Evolutionary conservation across 257 asterid species (phyloP).

Genomic region (Craterostigma plantagineum): DNA sequence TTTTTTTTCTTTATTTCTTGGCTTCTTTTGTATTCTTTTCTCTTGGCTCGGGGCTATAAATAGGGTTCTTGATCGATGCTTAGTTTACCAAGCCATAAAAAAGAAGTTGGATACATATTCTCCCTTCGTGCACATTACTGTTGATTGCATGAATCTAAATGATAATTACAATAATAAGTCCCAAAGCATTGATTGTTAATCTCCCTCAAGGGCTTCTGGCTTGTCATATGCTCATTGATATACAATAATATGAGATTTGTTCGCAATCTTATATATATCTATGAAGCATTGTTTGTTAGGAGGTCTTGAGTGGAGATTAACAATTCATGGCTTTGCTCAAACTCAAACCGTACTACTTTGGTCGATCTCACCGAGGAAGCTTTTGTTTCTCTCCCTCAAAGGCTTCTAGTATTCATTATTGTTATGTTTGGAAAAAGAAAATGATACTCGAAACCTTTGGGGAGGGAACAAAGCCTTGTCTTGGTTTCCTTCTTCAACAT

Average conservation of each 20-base stretch:
- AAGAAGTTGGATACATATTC: constrained; percentile 6
- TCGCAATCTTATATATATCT: too few species aligned
- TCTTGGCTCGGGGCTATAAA: too few species aligned
- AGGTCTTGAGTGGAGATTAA: constrained; percentile 29
- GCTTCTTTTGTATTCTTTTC: too few species aligned
- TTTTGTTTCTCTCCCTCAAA: constrained; percentile 48
- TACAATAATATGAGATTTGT: background rate
- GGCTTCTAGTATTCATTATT: constrained; percentile 25
- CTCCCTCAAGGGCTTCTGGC: constrained; percentile 71
- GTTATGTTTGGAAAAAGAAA: constrained; percentile 4
- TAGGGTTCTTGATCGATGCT: too few species aligned
- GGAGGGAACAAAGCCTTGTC: constrained; percentile 20
- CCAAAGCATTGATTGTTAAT: constrained; percentile 33
- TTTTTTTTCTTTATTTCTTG: too few species aligned
- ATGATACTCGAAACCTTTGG: constrained; percentile 11
- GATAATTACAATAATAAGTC: background rate
- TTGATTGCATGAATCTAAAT: constrained; percentile 1
- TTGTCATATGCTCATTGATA: constrained; percentile 2
- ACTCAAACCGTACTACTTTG: too few species aligned
- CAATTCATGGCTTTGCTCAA: constrained; percentile 20
- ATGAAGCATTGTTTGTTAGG: constrained; percentile 15
- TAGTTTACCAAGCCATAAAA: too few species aligned
- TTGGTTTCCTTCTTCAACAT: constrained; percentile 8
- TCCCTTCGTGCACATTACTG: background rate
- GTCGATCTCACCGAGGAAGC: constrained; percentile 16